phyloP scores from a whole-genome alignment of 768 basidiomycete genomes.

The Mycena chlorophos region DNA sequence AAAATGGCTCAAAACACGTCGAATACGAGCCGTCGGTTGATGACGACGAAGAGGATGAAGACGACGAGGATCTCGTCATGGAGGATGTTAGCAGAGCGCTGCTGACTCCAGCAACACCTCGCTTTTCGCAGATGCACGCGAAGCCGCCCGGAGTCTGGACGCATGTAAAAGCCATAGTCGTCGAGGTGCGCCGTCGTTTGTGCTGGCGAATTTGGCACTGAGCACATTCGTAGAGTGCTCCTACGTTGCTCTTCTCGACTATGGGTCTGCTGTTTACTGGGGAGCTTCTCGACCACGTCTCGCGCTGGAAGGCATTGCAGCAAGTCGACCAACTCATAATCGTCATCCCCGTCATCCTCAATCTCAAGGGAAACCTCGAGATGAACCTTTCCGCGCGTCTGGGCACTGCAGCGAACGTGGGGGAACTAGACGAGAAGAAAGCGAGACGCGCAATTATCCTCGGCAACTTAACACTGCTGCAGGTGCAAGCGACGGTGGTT shows the following conservation, averaged over 20 bases:
- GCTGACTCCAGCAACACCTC: slow-evolving; percentile 35
- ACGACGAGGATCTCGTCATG: slow-evolving; percentile 31
- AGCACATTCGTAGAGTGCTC: slow-evolving; percentile 62
- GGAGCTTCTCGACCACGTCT: slow-evolving; percentile 82
- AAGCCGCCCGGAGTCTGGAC: slow-evolving; percentile 42
- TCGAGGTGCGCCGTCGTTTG: slow-evolving; percentile 52
- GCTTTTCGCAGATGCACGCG: slow-evolving; percentile 28
- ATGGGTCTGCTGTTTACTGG: slow-evolving; percentile 88
- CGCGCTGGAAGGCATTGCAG: slow-evolving; percentile 89
- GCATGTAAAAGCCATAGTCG: slow-evolving; percentile 60
- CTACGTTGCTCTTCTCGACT: slow-evolving; percentile 82
- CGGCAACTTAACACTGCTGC: slow-evolving; percentile 84
- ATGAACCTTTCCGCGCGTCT: slow-evolving; percentile 97
- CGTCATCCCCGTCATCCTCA: slow-evolving; percentile 91
- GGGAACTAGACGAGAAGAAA: slow-evolving; percentile 76
- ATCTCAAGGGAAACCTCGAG: slow-evolving; percentile 97
- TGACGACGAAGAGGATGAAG: slow-evolving; percentile 36
- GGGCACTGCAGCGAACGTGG: slow-evolving; percentile 93
- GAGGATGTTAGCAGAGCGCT: slow-evolving; percentile 49
- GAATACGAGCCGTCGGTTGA: slow-evolving; percentile 25
- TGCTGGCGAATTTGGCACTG: neutral
- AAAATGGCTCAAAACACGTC: slow-evolving; percentile 13
- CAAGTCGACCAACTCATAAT: slow-evolving; percentile 94
- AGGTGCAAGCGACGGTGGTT: slow-evolving; percentile 90
- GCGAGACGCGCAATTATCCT: slow-evolving; percentile 65